Evolutionary conservation across 805 yeast genomes (phyloP).

Genomic region (Candida silvicultrix): DNA sequence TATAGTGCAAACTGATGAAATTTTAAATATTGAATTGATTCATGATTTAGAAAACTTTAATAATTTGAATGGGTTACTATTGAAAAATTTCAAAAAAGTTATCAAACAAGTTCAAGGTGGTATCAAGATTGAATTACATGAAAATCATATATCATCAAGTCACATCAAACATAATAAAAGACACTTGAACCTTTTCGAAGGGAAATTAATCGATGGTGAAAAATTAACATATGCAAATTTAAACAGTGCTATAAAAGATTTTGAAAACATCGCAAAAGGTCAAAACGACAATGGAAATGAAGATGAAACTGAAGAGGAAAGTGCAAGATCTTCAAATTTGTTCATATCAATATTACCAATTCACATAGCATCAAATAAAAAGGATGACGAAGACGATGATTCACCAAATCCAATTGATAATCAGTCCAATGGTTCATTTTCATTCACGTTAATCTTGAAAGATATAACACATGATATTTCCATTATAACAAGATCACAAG

Average conservation of each 20-base stretch:
- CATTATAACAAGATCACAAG: conserved; percentile 74
- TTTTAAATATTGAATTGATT: conserved; percentile 55
- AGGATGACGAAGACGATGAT: conserved; percentile 9
- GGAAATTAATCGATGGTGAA: conserved; percentile 77
- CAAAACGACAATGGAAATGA: conserved; percentile 5
- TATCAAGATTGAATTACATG: conserved; percentile 53
- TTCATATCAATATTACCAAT: conserved; percentile 68
- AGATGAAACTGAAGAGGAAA: conserved; percentile 16
- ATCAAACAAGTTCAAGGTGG: conserved; percentile 77
- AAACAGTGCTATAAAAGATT: conserved; percentile 56
- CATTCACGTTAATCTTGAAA: conserved; percentile 67
- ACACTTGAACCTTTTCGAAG: conserved; percentile 65
- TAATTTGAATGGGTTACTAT: conserved; percentile 40
- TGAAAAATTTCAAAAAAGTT: conserved; percentile 51
- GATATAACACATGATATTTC: conserved; percentile 77
- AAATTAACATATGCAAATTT: conserved; percentile 84
- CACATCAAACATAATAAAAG: conserved; percentile 21
- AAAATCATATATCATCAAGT: conserved; percentile 34
- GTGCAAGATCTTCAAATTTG: conserved; percentile 43
- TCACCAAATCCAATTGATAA: conserved; percentile 30
- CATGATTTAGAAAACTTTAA: conserved; percentile 58
- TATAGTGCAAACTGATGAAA: conserved; percentile 35
- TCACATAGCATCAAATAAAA: conserved; percentile 21
- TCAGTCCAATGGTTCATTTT: conserved; percentile 47
- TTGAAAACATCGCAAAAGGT: conserved; percentile 26